Conservation (phyloP, 352 stramenopile species). For the Phytophthora cactorum region DNA sequence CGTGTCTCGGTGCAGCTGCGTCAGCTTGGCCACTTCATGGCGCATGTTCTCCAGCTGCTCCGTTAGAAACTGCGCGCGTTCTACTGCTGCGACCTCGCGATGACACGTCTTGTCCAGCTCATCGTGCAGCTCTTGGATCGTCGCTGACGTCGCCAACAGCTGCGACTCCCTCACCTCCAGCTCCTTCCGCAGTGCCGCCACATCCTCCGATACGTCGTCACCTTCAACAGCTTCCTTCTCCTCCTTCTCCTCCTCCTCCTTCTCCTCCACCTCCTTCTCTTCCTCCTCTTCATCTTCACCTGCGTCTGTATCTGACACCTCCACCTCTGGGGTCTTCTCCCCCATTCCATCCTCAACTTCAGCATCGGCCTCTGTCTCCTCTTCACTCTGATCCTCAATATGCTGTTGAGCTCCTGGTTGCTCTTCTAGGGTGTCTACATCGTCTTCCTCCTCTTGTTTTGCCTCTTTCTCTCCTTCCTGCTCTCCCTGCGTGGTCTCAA, state of each 20-base stretch:
- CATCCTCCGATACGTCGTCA: conserved; percentile 7
- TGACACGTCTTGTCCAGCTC: conserved; percentile 79
- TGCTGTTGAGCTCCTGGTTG: conserved; percentile 4
- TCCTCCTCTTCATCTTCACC: conserved; percentile 12
- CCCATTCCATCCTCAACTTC: conserved; percentile 5
- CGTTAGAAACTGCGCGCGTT: conserved; percentile 61
- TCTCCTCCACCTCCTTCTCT: background rate
- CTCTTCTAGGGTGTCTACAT: conserved; percentile 14
- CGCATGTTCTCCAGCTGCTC: conserved; percentile 75
- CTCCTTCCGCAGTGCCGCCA: conserved; percentile 38
- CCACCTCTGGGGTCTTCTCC: background rate
- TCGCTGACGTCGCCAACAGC: conserved; percentile 62
- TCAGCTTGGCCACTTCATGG: conserved; percentile 64
- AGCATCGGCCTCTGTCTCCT: background rate
- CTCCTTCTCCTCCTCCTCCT: background rate
- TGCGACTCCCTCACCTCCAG: conserved; percentile 68
- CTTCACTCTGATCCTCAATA: conserved; percentile 4
- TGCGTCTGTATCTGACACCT: background rate
- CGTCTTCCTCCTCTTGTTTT: background rate
- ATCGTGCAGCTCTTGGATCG: conserved; percentile 75
- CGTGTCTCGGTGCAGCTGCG: conserved; percentile 42
- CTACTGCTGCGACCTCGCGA: conserved; percentile 67
- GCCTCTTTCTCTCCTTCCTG: conserved; percentile 4
- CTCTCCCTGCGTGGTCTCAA: conserved; percentile 2
- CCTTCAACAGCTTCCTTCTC: conserved; percentile 2